phyloP scores from a whole-genome alignment of 164 flowering plant species.

The Aristolochia fimbriata region DNA sequence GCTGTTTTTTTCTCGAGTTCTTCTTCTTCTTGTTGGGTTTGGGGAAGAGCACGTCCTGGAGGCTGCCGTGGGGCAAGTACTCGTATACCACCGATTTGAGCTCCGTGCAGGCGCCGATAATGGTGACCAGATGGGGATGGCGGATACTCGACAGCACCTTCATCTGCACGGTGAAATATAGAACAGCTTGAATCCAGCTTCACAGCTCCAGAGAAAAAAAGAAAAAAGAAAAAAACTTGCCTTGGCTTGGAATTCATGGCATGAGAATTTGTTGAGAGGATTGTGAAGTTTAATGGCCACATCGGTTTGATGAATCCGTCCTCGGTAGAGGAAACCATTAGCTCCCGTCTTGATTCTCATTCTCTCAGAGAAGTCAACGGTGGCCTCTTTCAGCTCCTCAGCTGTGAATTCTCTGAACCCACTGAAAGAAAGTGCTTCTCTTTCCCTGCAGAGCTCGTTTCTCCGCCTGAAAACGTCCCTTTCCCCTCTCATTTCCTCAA shows the following conservation, averaged over 20 bases:
- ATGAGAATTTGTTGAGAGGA: slow-evolving; percentile 11
- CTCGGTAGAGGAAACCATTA: slow-evolving; percentile 29
- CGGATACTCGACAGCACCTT: slow-evolving; percentile 23
- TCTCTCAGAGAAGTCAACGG: slow-evolving; percentile 34
- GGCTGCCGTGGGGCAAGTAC: slow-evolving; percentile 51
- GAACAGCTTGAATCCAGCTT: too few species aligned
- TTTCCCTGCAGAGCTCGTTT: slow-evolving; percentile 50
- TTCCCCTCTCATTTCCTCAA: slow-evolving; percentile 40
- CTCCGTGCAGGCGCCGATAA: slow-evolving; percentile 47
- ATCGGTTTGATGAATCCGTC: slow-evolving; percentile 22
- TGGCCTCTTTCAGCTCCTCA: slow-evolving; percentile 41
- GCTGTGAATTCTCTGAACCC: slow-evolving; percentile 34
- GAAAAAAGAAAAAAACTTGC: too few species aligned
- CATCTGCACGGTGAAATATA: slow-evolving; percentile 26
- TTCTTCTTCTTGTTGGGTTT: slow-evolving; percentile 4
- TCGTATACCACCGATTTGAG: slow-evolving; percentile 40
- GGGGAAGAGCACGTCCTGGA: slow-evolving; percentile 30
- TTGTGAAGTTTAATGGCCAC: slow-evolving; percentile 38
- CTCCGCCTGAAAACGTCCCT: slow-evolving; percentile 40
- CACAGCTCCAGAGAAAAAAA: too few species aligned
- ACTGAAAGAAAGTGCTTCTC: slow-evolving; percentile 27
- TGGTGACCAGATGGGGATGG: slow-evolving; percentile 43
- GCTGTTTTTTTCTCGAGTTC: too few species aligned
- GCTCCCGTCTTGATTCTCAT: slow-evolving; percentile 27
- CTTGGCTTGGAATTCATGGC: slow-evolving; percentile 31